Base-by-base conservation (phyloP, 2,329 filamentous ascomycete species). In the Chalara sp. region DNA sequence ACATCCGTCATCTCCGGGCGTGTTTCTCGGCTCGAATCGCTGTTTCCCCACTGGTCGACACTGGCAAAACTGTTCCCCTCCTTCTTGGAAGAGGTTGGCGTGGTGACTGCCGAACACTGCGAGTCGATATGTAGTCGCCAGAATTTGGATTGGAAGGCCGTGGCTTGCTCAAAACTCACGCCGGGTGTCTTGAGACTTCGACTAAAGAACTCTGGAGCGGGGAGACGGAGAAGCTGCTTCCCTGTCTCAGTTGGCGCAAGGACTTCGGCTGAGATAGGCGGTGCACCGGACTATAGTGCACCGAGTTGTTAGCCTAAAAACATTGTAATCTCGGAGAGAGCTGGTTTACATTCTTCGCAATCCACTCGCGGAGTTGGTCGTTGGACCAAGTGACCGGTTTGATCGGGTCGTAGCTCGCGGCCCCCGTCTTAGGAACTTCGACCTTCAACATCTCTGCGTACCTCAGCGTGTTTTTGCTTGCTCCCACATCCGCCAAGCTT, bases 401-500 rank as follows among this genome's bases (percentile, higher is more conserved):
- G 11, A 59, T 57, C 7, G 58, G 1, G 54, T 42, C 51, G 21
- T 21, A 21, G 57, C 10, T 10, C 4, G 2, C 12, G 10, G 8
- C 2, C 4, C 29, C 29, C 2, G 41, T n/a, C 41, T 10, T 62
- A 3, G 70, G 68, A 6, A 65, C 58, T 6, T 65, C 54, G 4
- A 70, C 70, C 2, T 70, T 63, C 50, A 76, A 57, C 65, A 74
- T 68, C 63, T 96, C 91, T 32, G 91, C 91, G 68, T 96, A 97
- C 40, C 92, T 88, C 7, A 97, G 80, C 1, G 91, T 97, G 54
- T 76, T 78, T 55, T 69, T 74, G 5, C 88, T 95, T 2, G 96
- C 78, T 0, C 91, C 96, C 67, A 96, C 92, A 49, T 96, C 92
- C 65, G 96, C 96, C 70, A 96, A 90, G 1, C 87, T 84, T 0